Conservation (phyloP, 495 filamentous ascomycete species). For the Aspergillus mulundensis region DNA sequence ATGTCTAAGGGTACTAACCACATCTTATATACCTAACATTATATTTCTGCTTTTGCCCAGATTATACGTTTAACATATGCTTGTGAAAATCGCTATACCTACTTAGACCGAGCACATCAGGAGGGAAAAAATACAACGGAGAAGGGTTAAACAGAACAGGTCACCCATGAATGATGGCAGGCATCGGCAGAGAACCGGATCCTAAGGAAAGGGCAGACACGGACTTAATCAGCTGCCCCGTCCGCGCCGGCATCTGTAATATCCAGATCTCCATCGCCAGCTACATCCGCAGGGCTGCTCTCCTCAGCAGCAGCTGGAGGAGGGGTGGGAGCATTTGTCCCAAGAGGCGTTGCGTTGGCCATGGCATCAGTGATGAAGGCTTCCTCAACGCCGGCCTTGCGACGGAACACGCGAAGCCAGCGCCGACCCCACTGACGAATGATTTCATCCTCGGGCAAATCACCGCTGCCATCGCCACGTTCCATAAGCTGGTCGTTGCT, state of each 20-base stretch:
- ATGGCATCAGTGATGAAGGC: conserved; percentile 46
- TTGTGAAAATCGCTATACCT: conserved; percentile 2
- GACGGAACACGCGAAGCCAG: conserved; percentile 80
- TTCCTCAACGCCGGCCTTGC: conserved; percentile 83
- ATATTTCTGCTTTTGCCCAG: not conserved
- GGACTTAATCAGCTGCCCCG: conserved; percentile 9
- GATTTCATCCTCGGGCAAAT: conserved; percentile 52
- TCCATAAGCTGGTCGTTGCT: conserved; percentile 68
- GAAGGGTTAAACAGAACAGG: too few relatives aligned
- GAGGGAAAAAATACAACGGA: not conserved
- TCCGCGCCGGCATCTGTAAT: conserved; percentile 33
- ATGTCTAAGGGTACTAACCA: too few relatives aligned
- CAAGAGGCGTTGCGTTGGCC: conserved; percentile 33
- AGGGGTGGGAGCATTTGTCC: conserved; percentile 32
- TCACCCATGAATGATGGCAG: too few relatives aligned
- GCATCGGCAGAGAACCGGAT: too few relatives aligned
- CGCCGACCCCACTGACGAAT: conserved; percentile 77
- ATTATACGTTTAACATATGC: not conserved
- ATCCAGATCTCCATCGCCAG: conserved; percentile 30
- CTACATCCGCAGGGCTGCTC: conserved; percentile 1
- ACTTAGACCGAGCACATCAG: not conserved
- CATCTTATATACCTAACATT: not conserved
- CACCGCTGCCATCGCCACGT: conserved; percentile 40
- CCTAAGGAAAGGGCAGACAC: too few relatives aligned
- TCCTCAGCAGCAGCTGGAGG: conserved; percentile 14